These are phyloP conservation scores for Angophora floribunda DNA, from an alignment of 345 rosid genomes.

Conservation along the genomic window DNA sequence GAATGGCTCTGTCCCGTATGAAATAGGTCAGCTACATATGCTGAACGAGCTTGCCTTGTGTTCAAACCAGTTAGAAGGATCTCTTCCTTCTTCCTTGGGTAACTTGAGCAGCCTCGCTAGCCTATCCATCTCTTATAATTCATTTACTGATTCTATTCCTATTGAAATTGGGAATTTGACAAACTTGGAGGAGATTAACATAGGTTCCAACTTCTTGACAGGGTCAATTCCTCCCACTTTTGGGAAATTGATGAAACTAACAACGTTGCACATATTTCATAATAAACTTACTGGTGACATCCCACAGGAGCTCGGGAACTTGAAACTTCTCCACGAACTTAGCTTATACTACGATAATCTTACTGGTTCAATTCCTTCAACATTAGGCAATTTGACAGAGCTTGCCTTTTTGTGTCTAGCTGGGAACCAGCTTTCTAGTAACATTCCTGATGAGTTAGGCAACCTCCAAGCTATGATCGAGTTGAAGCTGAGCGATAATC, in stretches of 20 bases:
- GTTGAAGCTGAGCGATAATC: background rate
- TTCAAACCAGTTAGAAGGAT: slow-evolving; percentile 10
- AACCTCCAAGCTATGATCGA: background rate
- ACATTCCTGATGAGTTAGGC: slow-evolving; percentile 3
- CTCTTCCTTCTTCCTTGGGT: slow-evolving; percentile 13
- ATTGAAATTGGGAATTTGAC: slow-evolving; percentile 11
- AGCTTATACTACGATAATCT: background rate
- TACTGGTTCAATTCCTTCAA: background rate
- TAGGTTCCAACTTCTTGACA: background rate
- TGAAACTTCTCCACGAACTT: background rate
- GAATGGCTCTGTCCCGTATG: slow-evolving; percentile 10
- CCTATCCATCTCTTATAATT: background rate
- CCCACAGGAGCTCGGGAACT: slow-evolving; percentile 4
- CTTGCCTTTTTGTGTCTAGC: background rate
- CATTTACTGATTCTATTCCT: slow-evolving; percentile 14
- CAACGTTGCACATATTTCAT: background rate
- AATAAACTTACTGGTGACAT: slow-evolving; percentile 11
- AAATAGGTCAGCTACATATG: slow-evolving; percentile 8
- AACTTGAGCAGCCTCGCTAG: background rate
- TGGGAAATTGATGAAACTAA: background rate
- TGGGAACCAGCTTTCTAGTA: background rate
- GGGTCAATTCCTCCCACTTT: slow-evolving; percentile 14
- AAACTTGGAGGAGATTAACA: background rate
- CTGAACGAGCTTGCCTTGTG: slow-evolving; percentile 4
- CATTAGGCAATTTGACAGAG: background rate